Percentiles rank a stretch among this genome's conserved stretches.
These are phyloP conservation scores for Chalciporus piperatus DNA, from an alignment of 768 basidiomycete genomes.

Conservation along the genomic window DNA sequence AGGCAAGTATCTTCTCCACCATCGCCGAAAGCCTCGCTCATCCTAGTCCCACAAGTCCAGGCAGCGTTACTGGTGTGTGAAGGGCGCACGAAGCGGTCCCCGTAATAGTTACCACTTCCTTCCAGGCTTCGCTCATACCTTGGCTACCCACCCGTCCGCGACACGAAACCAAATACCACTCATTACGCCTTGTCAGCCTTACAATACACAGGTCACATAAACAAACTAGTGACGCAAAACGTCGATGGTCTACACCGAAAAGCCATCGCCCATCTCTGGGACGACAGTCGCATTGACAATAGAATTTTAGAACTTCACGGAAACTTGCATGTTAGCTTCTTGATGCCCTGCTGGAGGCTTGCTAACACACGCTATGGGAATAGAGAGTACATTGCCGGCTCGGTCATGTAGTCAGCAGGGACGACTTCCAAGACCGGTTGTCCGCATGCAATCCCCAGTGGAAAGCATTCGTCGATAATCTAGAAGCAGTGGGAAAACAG, in stretches of 20 bases:
- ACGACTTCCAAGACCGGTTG: constrained; percentile 71
- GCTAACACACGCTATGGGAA: constrained; percentile 11
- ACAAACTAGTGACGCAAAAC: constrained; percentile 76
- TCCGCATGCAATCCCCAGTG: constrained; percentile 75
- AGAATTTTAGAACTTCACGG: constrained; percentile 85
- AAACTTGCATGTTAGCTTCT: constrained; percentile 61
- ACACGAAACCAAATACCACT: constrained; percentile 81
- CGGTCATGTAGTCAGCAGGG: constrained; percentile 66
- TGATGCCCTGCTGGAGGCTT: no score
- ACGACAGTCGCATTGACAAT: constrained; percentile 32
- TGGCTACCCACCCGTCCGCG: constrained; percentile 85
- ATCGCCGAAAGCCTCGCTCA: constrained; percentile 6
- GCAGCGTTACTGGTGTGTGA: constrained; percentile 75
- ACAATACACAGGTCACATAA: constrained; percentile 61
- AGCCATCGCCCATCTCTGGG: constrained; percentile 52
- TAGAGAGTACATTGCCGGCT: constrained; percentile 76
- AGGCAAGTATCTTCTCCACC: constrained; percentile 44
- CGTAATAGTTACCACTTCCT: no score
- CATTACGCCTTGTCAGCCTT: constrained; percentile 86
- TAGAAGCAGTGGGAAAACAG: constrained; percentile 53
- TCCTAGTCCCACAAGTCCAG: constrained; percentile 35
- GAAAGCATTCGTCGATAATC: constrained; percentile 64
- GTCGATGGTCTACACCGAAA: constrained; percentile 95
- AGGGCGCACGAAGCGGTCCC: not conserved
- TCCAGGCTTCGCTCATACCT: constrained; percentile 67